Evolutionary conservation across 1,284 basidiomycete genomes (phyloP).

Genomic region (Mycena sp.): DNA sequence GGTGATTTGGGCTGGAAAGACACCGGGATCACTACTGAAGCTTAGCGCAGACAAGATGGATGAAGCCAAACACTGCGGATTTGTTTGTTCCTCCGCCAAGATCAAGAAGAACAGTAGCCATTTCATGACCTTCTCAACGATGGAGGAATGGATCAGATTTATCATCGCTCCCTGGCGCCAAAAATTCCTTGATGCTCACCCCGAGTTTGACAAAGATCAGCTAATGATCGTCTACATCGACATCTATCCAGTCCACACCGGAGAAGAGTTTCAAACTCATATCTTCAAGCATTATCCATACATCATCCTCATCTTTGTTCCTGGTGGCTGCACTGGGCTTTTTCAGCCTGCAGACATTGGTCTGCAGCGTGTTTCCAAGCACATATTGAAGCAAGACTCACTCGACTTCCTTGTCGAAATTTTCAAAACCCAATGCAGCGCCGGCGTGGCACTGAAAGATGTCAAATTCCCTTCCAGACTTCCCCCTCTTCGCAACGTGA

Average conservation of each 20-base stretch:
- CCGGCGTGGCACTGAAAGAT: not conserved
- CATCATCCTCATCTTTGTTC: slow-evolving; percentile 2
- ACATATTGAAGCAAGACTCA: slow-evolving; percentile 1
- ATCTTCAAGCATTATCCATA: not conserved
- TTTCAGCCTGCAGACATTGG: slow-evolving; percentile 2
- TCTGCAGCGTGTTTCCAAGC: slow-evolving; percentile 6
- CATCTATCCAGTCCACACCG: slow-evolving; percentile 28
- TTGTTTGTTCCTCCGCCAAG: slow-evolving; percentile 33
- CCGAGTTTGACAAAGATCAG: slow-evolving; percentile 25
- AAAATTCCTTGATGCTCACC: not conserved
- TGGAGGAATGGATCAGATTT: slow-evolving; percentile 1
- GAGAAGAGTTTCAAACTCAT: slow-evolving; percentile 29
- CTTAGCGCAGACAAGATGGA: slow-evolving; percentile 23
- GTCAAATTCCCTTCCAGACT: not conserved
- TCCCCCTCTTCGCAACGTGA: not conserved
- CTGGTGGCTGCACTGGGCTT: slow-evolving; percentile 2
- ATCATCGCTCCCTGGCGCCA: slow-evolving; percentile 12
- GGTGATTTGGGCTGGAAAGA: not conserved
- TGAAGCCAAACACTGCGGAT: slow-evolving; percentile 26
- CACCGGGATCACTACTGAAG: slow-evolving; percentile 32
- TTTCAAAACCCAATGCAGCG: not conserved
- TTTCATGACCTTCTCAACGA: not conserved
- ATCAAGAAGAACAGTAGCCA: slow-evolving; percentile 8
- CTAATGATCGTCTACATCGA: slow-evolving; percentile 26
- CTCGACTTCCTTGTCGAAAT: not conserved